Evolutionary conservation across 1,139 yeast species (phyloP).

Genomic region (Hyphopichia khmerensis): DNA sequence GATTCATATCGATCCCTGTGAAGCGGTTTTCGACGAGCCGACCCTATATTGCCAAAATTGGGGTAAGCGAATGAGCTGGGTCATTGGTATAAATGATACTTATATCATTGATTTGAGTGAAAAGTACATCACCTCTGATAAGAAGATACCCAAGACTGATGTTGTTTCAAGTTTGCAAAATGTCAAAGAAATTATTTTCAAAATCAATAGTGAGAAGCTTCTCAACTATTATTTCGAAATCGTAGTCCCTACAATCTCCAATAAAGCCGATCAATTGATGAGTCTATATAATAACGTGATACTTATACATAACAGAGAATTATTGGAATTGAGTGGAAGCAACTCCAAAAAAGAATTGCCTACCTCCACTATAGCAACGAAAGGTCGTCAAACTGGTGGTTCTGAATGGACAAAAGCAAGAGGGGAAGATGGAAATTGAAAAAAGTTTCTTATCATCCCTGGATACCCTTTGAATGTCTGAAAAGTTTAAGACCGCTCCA

Average conservation of each 20-base stretch:
- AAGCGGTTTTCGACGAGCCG: constrained; percentile 82
- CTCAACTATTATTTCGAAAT: constrained; percentile 26
- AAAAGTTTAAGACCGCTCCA: constrained; percentile 80
- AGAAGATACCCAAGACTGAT: constrained; percentile 50
- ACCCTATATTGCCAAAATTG: constrained; percentile 75
- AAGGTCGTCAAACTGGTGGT: constrained; percentile 73
- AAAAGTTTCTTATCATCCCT: neutral
- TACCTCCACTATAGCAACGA: constrained; percentile 17
- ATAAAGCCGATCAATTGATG: constrained; percentile 12
- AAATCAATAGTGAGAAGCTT: constrained; percentile 34
- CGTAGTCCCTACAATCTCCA: constrained; percentile 22
- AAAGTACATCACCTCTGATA: constrained; percentile 61
- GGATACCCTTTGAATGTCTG: constrained; percentile 66
- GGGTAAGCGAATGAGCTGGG: constrained; percentile 93
- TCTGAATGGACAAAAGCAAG: constrained; percentile 70
- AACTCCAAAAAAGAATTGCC: constrained; percentile 5
- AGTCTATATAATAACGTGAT: constrained; percentile 27
- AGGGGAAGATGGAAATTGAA: constrained; percentile 67
- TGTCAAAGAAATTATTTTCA: constrained; percentile 34
- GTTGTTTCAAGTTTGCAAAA: constrained; percentile 37
- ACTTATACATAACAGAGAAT: constrained; percentile 22
- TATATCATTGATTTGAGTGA: constrained; percentile 69
- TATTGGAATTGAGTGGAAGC: constrained; percentile 6
- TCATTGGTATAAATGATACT: constrained; percentile 61
- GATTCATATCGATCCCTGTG: constrained; percentile 92